Conservation (phyloP, 257 asterid species). For the Misopates orontium region DNA sequence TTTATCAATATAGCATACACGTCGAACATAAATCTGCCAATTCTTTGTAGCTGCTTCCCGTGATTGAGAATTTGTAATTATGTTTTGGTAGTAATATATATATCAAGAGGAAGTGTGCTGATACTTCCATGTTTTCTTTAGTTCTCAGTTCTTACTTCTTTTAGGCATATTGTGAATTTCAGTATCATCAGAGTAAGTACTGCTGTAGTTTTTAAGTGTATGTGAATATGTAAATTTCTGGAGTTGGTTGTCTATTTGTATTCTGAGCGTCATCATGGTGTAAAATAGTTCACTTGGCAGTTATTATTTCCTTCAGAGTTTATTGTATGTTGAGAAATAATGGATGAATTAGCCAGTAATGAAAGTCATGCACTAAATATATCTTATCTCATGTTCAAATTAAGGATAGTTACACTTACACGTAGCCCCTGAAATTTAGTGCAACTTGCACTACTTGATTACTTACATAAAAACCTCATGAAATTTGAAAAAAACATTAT, state of each 20-base stretch:
- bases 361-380: neutral
- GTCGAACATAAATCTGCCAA: slow-evolving; percentile 36
- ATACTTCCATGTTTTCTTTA: slow-evolving; percentile 20
- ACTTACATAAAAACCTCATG: no score
- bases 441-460: no score
- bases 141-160: slow-evolving; percentile 1
- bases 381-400: no score
- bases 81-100: slow-evolving; percentile 33
- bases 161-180: slow-evolving; percentile 16
- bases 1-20: slow-evolving; percentile 25
- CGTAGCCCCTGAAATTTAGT: no score
- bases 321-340: neutral
- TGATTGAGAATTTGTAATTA: slow-evolving; percentile 51
- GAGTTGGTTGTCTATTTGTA: slow-evolving; percentile 27
- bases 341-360: neutral
- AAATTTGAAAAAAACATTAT: no score
- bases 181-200: slow-evolving; percentile 21
- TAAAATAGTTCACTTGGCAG: slow-evolving; percentile 3
- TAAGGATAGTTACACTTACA: no score
- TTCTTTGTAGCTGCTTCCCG: slow-evolving; percentile 44
- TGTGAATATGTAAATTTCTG: slow-evolving; percentile 24
- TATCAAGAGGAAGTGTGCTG: slow-evolving; percentile 44
- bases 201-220: slow-evolving; percentile 14
- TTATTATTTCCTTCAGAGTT: neutral
- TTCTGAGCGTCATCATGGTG: slow-evolving; percentile 25